Percentiles rank a stretch among this genome's conserved stretches.
Evolutionary conservation across 257 asterid species (phyloP).

Genomic region (Plantago elongata): DNA sequence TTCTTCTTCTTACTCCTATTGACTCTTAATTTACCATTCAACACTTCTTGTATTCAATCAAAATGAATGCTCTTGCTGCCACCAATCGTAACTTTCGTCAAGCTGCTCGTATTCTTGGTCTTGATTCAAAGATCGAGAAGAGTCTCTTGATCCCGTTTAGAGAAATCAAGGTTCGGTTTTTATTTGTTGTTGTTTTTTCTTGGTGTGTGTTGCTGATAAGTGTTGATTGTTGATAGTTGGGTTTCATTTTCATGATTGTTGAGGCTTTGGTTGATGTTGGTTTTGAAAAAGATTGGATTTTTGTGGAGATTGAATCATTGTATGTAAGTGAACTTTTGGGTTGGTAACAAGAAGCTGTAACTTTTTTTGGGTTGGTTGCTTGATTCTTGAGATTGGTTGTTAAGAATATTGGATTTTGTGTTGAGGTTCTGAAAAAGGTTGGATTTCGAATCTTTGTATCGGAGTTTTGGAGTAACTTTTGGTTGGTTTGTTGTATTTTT

Average conservation of each 20-base stretch:
- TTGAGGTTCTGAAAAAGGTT: constrained; percentile 4
- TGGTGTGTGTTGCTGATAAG: neutral
- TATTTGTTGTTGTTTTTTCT: neutral
- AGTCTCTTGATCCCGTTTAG: constrained; percentile 92
- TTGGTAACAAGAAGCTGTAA: neutral
- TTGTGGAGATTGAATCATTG: neutral
- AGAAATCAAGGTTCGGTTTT: constrained; percentile 70
- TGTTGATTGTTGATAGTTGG: neutral
- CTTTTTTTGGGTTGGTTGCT: too few relatives aligned
- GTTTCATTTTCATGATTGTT: neutral
- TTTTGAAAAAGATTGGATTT: constrained; percentile 13
- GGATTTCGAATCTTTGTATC: neutral
- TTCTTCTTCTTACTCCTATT: neutral
- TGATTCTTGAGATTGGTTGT: constrained; percentile 12
- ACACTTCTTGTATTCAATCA: too few relatives aligned
- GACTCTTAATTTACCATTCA: constrained; percentile 6
- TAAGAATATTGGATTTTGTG: constrained; percentile 13
- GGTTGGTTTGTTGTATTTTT: neutral
- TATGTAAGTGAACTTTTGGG: constrained; percentile 2
- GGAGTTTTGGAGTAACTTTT: constrained; percentile 6
- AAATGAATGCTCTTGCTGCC: constrained; percentile 93
- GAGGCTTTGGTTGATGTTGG: constrained; percentile 15
- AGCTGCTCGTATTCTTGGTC: constrained; percentile 85
- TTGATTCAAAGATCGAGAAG: constrained; percentile 75
- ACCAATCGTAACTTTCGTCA: constrained; percentile 85